Percentiles rank a stretch among this genome's conserved stretches.
Evolutionary conservation across 805 yeast species (phyloP).

Genomic region (Candida yuanshanica): DNA sequence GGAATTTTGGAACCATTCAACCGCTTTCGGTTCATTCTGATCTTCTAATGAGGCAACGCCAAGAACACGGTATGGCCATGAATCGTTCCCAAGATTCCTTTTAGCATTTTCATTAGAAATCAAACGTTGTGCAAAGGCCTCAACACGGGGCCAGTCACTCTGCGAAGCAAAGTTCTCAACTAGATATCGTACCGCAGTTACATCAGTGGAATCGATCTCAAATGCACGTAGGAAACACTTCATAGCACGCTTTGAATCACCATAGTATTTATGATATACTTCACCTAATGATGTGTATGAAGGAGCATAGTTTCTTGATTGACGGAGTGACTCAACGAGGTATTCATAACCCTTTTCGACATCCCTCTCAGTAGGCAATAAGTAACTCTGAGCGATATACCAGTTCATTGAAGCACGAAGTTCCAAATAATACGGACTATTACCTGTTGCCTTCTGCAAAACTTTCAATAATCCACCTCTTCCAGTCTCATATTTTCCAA

Average conservation of each 20-base stretch:
- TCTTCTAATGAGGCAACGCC: constrained; percentile 72
- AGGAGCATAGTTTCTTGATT: constrained; percentile 62
- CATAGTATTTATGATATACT: constrained; percentile 53
- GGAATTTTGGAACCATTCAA: constrained; percentile 85
- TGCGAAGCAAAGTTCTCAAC: constrained; percentile 62
- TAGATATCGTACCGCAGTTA: constrained; percentile 66
- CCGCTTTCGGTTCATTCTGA: constrained; percentile 71
- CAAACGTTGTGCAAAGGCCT: constrained; percentile 61
- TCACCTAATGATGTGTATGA: constrained; percentile 79
- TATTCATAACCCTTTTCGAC: constrained; percentile 49
- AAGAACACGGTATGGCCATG: constrained; percentile 88
- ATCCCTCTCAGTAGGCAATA: constrained; percentile 24
- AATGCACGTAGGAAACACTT: constrained; percentile 88
- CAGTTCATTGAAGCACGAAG: constrained; percentile 57
- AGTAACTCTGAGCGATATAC: constrained; percentile 66
- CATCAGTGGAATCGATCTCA: constrained; percentile 75
- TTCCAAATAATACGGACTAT: constrained; percentile 47
- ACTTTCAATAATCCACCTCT: constrained; percentile 39
- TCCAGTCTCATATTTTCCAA: constrained; percentile 47
- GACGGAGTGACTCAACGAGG: constrained; percentile 58
- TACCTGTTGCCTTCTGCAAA: constrained; percentile 36
- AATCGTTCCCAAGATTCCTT: constrained; percentile 37
- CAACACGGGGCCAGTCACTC: constrained; percentile 82
- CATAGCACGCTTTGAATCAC: constrained; percentile 63
- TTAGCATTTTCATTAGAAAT: constrained; percentile 58